A percentile compares a stretch with the other conserved stretches of the same genome.
Evolutionary conservation across 805 yeast genomes (phyloP).

Genomic region (Starmerella geochares): DNA sequence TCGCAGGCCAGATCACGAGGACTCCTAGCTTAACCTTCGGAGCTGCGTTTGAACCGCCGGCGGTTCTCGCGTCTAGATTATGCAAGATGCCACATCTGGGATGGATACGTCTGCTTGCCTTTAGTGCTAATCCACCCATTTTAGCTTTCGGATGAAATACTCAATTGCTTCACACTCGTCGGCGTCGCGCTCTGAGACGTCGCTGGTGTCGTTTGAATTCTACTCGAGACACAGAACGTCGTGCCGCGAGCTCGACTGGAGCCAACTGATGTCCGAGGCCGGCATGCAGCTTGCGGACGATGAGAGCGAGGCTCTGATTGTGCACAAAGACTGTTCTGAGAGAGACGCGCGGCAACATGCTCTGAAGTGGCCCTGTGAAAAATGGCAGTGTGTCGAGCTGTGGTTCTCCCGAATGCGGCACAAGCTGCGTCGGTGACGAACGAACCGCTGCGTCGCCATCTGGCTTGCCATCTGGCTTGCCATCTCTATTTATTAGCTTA

Average conservation of each 20-base stretch:
- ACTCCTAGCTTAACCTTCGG: constrained; percentile 1
- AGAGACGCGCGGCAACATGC: background rate
- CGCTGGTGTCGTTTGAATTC: background rate
- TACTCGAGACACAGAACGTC: background rate
- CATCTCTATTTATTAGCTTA: background rate
- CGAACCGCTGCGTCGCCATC: no score
- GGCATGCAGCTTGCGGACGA: background rate
- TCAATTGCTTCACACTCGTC: background rate
- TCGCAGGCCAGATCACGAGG: no score
- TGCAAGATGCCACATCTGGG: background rate
- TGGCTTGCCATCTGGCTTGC: no score
- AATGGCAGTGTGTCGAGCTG: background rate
- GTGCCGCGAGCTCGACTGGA: background rate
- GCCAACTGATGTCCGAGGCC: background rate
- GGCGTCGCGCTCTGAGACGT: background rate
- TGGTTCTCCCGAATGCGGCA: background rate
- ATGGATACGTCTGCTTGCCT: background rate
- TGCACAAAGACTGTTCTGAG: background rate
- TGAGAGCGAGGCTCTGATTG: background rate
- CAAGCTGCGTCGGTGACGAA: constrained; percentile 1
- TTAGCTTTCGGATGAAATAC: background rate
- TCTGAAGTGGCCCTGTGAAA: background rate
- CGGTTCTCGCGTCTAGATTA: background rate
- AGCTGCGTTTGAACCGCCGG: background rate
- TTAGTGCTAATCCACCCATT: background rate